Percentiles rank a stretch among this genome's conserved stretches.
These are phyloP conservation scores for Ceriops zippeliana DNA, from an alignment of 345 rosid genomes.

Conservation along the genomic window DNA sequence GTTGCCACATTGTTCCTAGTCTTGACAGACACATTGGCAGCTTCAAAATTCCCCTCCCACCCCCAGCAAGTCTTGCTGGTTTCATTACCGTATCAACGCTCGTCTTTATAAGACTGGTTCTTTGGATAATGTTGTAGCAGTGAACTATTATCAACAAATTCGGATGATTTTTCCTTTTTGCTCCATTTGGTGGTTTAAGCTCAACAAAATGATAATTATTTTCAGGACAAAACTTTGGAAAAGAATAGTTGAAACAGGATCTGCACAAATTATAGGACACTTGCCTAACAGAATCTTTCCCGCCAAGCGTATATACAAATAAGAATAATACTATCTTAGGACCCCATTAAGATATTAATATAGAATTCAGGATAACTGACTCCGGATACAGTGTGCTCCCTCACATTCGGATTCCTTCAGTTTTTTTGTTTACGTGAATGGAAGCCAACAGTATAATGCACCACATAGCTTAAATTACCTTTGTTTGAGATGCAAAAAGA, in stretches of 20 bases:
- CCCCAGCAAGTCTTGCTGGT: constrained; percentile 50
- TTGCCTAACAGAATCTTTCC: background rate
- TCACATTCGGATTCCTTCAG: background rate
- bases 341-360: constrained; percentile 14
- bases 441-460: constrained; percentile 9
- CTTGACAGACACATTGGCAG: constrained; percentile 51
- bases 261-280: background rate
- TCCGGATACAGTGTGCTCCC: too few relatives aligned
- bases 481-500: background rate
- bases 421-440: background rate
- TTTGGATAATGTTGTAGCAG: constrained; percentile 21
- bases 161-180: background rate
- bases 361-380: constrained; percentile 4
- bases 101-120: constrained; percentile 47
- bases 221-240: too few relatives aligned
- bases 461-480: constrained; percentile 5
- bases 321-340: constrained; percentile 18
- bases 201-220: background rate
- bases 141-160: too few relatives aligned
- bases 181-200: background rate
- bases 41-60: constrained; percentile 49
- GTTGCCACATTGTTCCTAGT: constrained; percentile 74
- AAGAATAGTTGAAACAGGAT: background rate
- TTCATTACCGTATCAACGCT: constrained; percentile 67
- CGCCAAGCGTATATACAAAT: constrained; percentile 11